Percentiles rank a stretch among this genome's conserved stretches.
Evolutionary conservation across 2,329 filamentous ascomycete genomes (phyloP).

Genomic region (Fusarium lyarnte): DNA sequence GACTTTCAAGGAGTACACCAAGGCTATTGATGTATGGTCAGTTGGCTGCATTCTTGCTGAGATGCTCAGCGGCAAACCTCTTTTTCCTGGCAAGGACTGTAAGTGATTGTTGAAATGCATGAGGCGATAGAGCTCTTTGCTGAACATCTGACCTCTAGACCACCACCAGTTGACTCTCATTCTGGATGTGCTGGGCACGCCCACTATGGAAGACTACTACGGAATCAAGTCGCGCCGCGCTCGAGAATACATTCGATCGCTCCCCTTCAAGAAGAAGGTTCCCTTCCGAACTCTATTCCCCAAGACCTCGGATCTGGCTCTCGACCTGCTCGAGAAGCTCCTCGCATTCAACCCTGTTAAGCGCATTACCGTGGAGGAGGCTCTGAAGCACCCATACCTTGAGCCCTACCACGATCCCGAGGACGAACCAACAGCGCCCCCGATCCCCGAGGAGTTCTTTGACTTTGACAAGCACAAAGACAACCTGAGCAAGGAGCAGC

Average conservation of each 20-base stretch:
- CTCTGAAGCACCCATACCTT: constrained; percentile 95
- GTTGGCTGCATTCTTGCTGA: constrained; percentile 98
- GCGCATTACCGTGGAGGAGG: constrained; percentile 97
- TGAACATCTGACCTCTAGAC: constrained; percentile 63
- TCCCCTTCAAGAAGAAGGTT: constrained; percentile 99
- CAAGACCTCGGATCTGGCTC: constrained; percentile 96
- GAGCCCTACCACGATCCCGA: constrained; percentile 99
- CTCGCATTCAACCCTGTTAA: constrained; percentile 98
- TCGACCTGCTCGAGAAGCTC: constrained; percentile 94
- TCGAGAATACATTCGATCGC: constrained; percentile 95
- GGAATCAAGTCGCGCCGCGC: constrained; percentile 98
- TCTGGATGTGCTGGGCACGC: constrained; percentile 94
- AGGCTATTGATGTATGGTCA: constrained; percentile 99
- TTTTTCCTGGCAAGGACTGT: constrained; percentile 99
- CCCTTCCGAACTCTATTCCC: constrained; percentile 97
- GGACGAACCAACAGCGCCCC: constrained; percentile 94
- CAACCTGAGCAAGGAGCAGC: constrained; percentile 95
- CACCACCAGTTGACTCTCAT: constrained; percentile 98
- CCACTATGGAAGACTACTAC: constrained; percentile 99
- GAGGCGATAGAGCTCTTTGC: not conserved
- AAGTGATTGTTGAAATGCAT: constrained; percentile 51
- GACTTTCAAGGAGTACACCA: constrained; percentile 99
- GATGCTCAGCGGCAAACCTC: constrained; percentile 97
- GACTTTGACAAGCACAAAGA: constrained; percentile 99
- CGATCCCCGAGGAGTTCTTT: constrained; percentile 98